Percentiles rank a stretch among this genome's conserved stretches.
Conservation (phyloP, 768 basidiomycete genomes). For the Termitomyces sp. region DNA sequence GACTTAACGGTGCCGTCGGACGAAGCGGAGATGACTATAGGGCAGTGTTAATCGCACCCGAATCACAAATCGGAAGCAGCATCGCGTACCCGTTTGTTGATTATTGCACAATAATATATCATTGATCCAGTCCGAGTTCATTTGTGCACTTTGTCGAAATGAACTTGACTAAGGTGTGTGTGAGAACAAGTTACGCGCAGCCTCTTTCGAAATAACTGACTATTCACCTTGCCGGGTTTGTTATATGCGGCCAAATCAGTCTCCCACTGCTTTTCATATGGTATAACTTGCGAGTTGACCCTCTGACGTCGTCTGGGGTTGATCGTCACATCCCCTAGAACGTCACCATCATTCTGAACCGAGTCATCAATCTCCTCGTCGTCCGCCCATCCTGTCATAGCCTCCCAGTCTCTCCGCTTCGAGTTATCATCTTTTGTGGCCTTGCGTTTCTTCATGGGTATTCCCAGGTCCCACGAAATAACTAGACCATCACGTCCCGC, state of each 20-base stretch:
- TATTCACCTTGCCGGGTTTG: conserved; percentile 42
- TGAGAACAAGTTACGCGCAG: background rate
- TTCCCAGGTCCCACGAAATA: conserved; percentile 81
- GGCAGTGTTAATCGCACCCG: conserved; percentile 5
- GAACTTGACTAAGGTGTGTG: conserved; percentile 42
- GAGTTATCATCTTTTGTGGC: conserved; percentile 23
- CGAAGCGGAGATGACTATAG: conserved; percentile 82
- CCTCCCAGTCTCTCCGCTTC: conserved; percentile 54
- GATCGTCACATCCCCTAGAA: conserved; percentile 65
- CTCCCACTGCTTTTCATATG: conserved; percentile 80
- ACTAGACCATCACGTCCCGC: conserved; percentile 88
- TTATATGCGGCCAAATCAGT: conserved; percentile 56
- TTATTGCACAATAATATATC: conserved; percentile 89
- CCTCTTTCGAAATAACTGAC: background rate
- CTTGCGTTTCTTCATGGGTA: conserved; percentile 55
- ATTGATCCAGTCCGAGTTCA: conserved; percentile 95
- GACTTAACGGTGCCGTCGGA: conserved; percentile 94
- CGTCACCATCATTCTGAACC: conserved; percentile 65
- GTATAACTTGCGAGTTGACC: conserved; percentile 37
- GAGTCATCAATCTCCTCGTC: conserved; percentile 64
- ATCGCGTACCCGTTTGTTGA: conserved; percentile 74
- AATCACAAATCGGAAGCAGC: background rate
- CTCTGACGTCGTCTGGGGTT: conserved; percentile 30
- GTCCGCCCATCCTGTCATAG: conserved; percentile 82
- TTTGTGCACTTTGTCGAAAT: conserved; percentile 87